Conservation (phyloP, 768 basidiomycete species). For the Amanita jacksonii region DNA sequence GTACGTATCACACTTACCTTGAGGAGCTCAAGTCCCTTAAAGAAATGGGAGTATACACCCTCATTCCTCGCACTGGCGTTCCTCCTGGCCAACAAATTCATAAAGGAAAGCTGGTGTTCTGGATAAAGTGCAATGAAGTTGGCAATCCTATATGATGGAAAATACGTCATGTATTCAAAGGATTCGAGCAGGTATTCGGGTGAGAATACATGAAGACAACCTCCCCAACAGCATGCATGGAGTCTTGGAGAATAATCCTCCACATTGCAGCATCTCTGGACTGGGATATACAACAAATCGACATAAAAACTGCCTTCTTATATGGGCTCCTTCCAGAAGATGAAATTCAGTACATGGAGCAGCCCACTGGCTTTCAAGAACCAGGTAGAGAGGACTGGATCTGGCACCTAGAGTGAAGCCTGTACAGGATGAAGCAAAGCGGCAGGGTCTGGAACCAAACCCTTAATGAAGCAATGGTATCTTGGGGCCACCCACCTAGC, state of each 20-base stretch:
- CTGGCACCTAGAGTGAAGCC: slow-evolving; percentile 11
- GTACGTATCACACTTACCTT: no score
- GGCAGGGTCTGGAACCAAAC: no score
- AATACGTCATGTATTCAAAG: slow-evolving; percentile 30
- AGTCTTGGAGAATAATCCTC: slow-evolving; percentile 26
- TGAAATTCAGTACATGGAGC: slow-evolving; percentile 29
- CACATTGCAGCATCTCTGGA: slow-evolving; percentile 23
- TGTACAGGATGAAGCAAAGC: slow-evolving; percentile 27
- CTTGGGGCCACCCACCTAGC: slow-evolving; percentile 14
- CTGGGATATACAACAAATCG: slow-evolving; percentile 29
- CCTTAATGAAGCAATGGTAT: slow-evolving; percentile 17
- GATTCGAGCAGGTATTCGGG: no score
- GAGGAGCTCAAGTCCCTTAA: no score
- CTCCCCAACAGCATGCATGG: no score
- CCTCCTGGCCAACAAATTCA: slow-evolving; percentile 17
- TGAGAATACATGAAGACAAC: no score
- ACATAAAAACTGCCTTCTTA: slow-evolving; percentile 32
- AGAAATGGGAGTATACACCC: slow-evolving; percentile 20
- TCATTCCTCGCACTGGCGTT: slow-evolving; percentile 14
- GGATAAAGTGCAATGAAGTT: slow-evolving; percentile 20
- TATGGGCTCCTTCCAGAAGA: slow-evolving; percentile 23
- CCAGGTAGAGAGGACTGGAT: slow-evolving; percentile 12
- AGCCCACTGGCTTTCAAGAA: slow-evolving; percentile 23
- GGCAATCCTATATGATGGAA: slow-evolving; percentile 24
- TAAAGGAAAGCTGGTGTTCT: slow-evolving; percentile 12